Evolutionary conservation across 2,329 filamentous ascomycete species (phyloP).

Genomic region (Pseudocercospora crystallina): DNA sequence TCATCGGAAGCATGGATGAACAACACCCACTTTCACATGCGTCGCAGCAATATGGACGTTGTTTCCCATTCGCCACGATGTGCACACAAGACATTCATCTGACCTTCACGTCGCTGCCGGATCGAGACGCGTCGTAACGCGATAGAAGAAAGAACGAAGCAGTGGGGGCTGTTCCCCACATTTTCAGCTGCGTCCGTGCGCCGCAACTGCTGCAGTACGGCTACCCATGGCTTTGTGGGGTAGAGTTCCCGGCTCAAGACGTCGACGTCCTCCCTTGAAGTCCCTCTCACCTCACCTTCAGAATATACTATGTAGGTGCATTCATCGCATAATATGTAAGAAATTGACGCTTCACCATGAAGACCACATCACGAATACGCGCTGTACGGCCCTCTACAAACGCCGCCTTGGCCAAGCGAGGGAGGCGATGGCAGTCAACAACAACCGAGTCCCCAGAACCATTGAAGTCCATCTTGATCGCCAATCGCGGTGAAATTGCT

Average conservation of each 20-base stretch:
- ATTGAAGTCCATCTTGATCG: slow-evolving; percentile 75
- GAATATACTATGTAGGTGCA: not conserved
- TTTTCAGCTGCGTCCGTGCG: too few relatives aligned
- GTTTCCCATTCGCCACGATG: too few relatives aligned
- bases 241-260: slow-evolving; percentile 11
- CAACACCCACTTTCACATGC: too few relatives aligned
- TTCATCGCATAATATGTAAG: not conserved
- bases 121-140: too few relatives aligned
- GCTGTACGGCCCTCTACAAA: slow-evolving; percentile 22
- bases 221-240: not conserved
- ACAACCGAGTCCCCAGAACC: slow-evolving; percentile 26
- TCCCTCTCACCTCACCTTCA: too few relatives aligned
- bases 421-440: slow-evolving; percentile 26
- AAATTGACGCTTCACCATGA: slow-evolving; percentile 16
- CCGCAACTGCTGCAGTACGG: not conserved
- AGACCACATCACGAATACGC: slow-evolving; percentile 22
- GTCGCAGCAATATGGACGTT: too few relatives aligned
- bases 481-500: slow-evolving; percentile 95
- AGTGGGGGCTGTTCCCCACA: too few relatives aligned
- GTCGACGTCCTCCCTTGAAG: not conserved
- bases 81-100: too few relatives aligned
- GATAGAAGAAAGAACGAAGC: too few relatives aligned
- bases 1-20: too few relatives aligned
- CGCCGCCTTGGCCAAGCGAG: slow-evolving; percentile 18
- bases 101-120: too few relatives aligned